Evolutionary conservation across 129 eudicot species (phyloP).

Genomic region (Lactuca saligna): DNA sequence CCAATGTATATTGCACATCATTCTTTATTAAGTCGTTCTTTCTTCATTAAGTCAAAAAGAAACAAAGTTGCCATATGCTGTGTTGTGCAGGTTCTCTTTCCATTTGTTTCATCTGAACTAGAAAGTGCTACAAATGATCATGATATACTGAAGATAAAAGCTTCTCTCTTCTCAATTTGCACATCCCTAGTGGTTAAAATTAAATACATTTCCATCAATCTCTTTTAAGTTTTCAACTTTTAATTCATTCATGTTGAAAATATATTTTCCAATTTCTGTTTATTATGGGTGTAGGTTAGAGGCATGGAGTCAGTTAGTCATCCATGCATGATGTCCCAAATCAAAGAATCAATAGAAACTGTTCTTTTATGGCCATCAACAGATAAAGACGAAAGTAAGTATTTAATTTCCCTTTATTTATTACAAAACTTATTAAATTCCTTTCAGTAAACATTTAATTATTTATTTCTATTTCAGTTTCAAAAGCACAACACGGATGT

Average conservation of each 20-base stretch:
- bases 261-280: slow-evolving; percentile 2
- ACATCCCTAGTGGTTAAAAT: slow-evolving; percentile 83
- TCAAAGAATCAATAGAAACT: slow-evolving; percentile 53
- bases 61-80: too few relatives aligned
- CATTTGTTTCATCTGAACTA: slow-evolving; percentile 58
- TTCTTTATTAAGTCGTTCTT: background rate
- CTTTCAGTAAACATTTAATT: too few relatives aligned
- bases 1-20: slow-evolving; percentile 39
- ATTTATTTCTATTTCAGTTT: slow-evolving; percentile 43
- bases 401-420: background rate
- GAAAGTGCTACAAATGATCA: slow-evolving; percentile 50
- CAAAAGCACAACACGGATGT: slow-evolving; percentile 94
- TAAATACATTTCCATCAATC: slow-evolving; percentile 13
- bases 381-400: slow-evolving; percentile 78
- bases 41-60: too few relatives aligned
- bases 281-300: slow-evolving; percentile 48
- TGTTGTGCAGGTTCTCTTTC: slow-evolving; percentile 70
- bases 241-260: background rate
- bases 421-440: too few relatives aligned
- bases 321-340: slow-evolving; percentile 46
- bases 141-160: slow-evolving; percentile 67
- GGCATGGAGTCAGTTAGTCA: slow-evolving; percentile 53
- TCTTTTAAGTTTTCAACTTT: background rate
- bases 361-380: slow-evolving; percentile 68
- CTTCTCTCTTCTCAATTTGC: slow-evolving; percentile 78